Base-by-base conservation (phyloP, 257 asterid species). In the Misopates orontium region DNA sequence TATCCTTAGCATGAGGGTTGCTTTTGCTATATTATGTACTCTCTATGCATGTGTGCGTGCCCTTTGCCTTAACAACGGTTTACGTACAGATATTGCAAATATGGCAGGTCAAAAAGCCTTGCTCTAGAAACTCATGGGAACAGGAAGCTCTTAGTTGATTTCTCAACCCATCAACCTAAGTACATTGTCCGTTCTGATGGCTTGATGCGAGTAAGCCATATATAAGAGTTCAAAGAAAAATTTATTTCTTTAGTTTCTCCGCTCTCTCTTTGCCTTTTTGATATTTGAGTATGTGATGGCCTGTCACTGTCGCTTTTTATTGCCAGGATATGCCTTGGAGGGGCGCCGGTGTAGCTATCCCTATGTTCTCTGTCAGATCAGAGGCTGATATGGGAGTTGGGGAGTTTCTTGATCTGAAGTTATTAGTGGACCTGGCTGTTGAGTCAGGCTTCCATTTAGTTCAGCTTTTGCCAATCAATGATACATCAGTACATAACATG, bases 401-500 rank as follows among this genome's bases (percentile, higher is more conserved):
- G 51, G 97, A 94, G 79, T 94, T 94, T 87, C 95, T 94, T 53
- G 99, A 90, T 82, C 82, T 94, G 79, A 94, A 90, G 85, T 80
- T 94, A 66, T 77, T 94, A 15, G 97, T 85, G 13, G 97, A 94
- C 79, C 86, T 96, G 96, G 90, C 99, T 17, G 95, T 94, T 52
- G 72, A 80, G 58, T 90, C 89, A 22, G 96, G 99, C 60, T 94
- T 90, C 77, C 99, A 94, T 75, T 82, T 94, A 84, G 95, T 90
- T 77, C 99, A 94, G 83, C 87, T 90, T 52, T 78, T 94, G 85
- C 99, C 99, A 20, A 83, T 94, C 52, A 90, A 94, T 52, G 99
- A 94, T 77, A 94, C 99, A 54, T 94, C 99, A n/a, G 99, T 94
- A 25, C 79, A 94, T 40, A 70, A 77, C 69, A 94, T 90, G 99